Evolutionary conservation across 495 filamentous ascomycete species (phyloP), one percentile per base, ranked within the genome.

Genomic region (Xylaria intraflava): DNA sequence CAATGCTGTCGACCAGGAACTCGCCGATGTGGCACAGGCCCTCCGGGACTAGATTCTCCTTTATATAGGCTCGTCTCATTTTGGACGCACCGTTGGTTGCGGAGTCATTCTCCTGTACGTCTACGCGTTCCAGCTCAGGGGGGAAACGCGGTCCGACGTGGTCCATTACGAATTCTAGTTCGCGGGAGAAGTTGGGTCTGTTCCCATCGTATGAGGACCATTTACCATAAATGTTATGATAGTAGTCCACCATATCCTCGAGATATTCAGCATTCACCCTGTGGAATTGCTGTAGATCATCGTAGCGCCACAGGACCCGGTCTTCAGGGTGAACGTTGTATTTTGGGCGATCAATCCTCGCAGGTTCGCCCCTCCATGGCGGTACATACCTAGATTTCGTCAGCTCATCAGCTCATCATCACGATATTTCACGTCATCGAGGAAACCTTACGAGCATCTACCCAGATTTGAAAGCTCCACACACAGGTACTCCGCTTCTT

Each of bases 261-360:
- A 33, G 9, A 19, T 56, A 61, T 3, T 29, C 20, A 6, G 5
- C 6, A 20, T 52, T 50, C 3, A 12, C 7, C 6, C 8, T 1
- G 2, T 8, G 0, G 31, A 60, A 62, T 10, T 29, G 36, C 0
- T 17, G 0, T n/a, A 11, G 0, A 22, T 46, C 26, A 14, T 8
- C 2, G 36, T 64, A 53, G 16, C 64, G 64, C 64, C 64, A 66
- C 12, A 12, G 20, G 16, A 66, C 44, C 40, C 61, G 64, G 23
- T 66, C 48, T 40, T 66, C 64, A 6, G 64, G 64, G 20, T 64
- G 58, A 12, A 64, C 10, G 3, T 29, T 40, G 42, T 66, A 66
- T 1, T 6, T 12, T 19, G 64, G 64, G 11, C 61, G 56, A 23
- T 12, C 31, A 26, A 66, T 40, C 29, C 19, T 50, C 29, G 53